Evolutionary conservation across 1,284 basidiomycete genomes (phyloP), one percentile per base, ranked within the genome.

Genomic region (Ceratorhiza oryzae-sativae): DNA sequence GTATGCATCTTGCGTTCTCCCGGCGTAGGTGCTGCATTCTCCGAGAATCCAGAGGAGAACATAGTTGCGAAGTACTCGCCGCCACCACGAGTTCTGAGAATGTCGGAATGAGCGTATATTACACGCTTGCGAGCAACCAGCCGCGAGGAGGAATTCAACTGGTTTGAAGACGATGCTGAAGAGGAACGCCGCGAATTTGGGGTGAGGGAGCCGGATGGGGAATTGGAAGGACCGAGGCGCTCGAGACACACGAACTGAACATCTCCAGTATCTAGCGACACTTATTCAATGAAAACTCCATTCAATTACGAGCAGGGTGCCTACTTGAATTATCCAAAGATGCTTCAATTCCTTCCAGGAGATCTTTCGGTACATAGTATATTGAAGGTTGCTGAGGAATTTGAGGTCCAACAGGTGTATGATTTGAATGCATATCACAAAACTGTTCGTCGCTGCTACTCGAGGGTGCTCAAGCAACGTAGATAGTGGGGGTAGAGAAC

Each of bases 31-130:
- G 80, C 15, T 2, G 77, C 76, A 56, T 83, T 87, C 79, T 93
- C 91, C 4, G 86, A 80, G 77, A 92, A 94, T 0, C 87, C 86
- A 0, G 90, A 91, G 34, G 85, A 82, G 23, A 95, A 83, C 87
- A 94, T 91, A 1, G 90, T 91, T 1, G 87, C 84, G 77, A 94
- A 94, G 77, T 94, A 94, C 63, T 93, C 91, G 23, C 65, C 65
- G 20, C 65, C 65, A 25, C 90, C 90, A 25, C 92, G 82, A 12
- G 85, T 84, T 51, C 82, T 86, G 23, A 94, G 84, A 49, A 94
- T 89, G 77, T 91, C 88, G 1, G 89, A 88, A 79, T 95, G 93
- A 0, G 92, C 92, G 79, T 92, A 94, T 32, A 95, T 86, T 23
- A 91, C 79, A 25, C 89, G 84, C 75, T 90, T 90, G 12, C 90